Percentiles rank a stretch among this genome's conserved stretches.
Conservation (phyloP, 106 monocot genomes). For the Gastrodia elata region DNA sequence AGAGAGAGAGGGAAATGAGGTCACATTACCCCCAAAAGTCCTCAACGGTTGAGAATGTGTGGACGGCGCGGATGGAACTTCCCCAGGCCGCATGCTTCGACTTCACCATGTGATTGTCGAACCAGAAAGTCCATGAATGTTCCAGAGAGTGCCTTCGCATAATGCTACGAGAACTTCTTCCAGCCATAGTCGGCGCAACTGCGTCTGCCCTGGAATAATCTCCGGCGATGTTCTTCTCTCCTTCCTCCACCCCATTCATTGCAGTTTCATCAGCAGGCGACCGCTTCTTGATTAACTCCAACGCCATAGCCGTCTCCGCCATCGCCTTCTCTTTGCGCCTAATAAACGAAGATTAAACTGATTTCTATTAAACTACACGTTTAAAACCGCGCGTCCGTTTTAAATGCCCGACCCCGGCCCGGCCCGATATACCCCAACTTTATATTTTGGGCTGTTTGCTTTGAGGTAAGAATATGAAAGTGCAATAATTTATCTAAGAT, state of each 20-base stretch:
- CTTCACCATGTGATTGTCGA: conserved; percentile 34
- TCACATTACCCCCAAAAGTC: conserved; percentile 50
- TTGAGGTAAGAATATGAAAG: too few relatives aligned
- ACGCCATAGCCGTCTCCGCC: background rate
- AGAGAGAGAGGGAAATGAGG: background rate
- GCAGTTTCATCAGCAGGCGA: conserved; percentile 1
- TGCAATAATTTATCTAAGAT: too few relatives aligned
- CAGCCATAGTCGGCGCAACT: background rate
- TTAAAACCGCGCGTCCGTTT: background rate
- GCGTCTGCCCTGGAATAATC: background rate
- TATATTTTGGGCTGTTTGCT: too few relatives aligned
- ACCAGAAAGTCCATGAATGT: conserved; percentile 61
- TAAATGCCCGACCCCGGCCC: background rate
- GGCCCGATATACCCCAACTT: background rate
- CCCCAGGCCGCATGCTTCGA: conserved; percentile 46
- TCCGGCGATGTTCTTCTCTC: background rate
- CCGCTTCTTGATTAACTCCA: background rate
- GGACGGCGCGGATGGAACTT: conserved; percentile 34
- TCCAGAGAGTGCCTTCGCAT: conserved; percentile 24
- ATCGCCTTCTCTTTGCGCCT: background rate
- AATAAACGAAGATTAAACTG: background rate
- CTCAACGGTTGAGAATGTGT: conserved; percentile 48
- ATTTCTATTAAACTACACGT: background rate
- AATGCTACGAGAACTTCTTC: background rate
- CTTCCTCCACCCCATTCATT: background rate